Evolutionary conservation across 306 rosid species (phyloP), one percentile per base, ranked within the genome.

Genomic region (Betula pendula): DNA sequence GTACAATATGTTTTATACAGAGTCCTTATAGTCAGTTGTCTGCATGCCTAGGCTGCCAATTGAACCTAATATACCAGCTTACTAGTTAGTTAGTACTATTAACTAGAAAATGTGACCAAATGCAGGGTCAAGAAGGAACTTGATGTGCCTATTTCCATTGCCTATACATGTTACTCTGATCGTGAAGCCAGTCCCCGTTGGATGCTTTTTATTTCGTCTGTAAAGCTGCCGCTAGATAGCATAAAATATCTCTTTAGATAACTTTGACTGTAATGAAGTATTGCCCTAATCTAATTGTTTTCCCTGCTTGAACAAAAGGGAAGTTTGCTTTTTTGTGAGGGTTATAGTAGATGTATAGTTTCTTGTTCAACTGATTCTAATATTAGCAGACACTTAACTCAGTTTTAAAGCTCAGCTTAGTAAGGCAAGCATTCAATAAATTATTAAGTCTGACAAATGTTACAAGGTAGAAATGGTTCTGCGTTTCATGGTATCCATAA

Each of bases 161-260:
- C 97, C 33, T 95, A 89, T 76, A 17, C 76, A 52, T 90, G 93
- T 70, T 95, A 95, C 85, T 88, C 86, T 53, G 97, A 95, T 78
- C 97, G 97, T 3, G 99, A 92, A 93, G 93, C 97, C 62, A 88
- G 92, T 60, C 86, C 97, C 16, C 81, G 83, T 35, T 95, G 97
- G 97, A 95, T 95, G 99, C 99, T 97, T 74, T 95, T 92, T 79
- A 95, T 95, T 84, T 89, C 97, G 60, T 56, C 92, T 16, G 97
- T 92, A 50, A 72, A 85, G 99, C 97, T 95, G 77, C 42, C 70
- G 72, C 50, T 31, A 29, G 40, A 59, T 60, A 29, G 17, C 75
- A 68, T 1, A 69, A 68, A 29, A 24, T 43, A 70, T 20, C 77
- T 81, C 8, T 71, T 45, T 58, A 17, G 33, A 56, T 75, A 29